Conservation (phyloP, 345 rosid species). For the Raphanus raphanistrum region DNA sequence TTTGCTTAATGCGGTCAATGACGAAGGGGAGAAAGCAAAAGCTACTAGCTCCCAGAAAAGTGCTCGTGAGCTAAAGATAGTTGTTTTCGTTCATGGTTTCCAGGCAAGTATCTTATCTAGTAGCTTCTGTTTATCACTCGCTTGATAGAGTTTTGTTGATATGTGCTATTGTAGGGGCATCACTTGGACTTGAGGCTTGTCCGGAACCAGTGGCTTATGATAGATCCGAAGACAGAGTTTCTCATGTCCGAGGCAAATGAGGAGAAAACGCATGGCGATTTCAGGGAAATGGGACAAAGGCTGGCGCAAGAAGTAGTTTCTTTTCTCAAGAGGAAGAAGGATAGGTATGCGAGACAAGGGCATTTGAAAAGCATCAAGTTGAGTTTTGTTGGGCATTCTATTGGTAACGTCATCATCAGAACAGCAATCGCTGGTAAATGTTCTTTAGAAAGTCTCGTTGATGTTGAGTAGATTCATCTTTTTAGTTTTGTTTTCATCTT, state of each 20-base stretch:
- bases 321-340: slow-evolving; percentile 77
- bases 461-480: not conserved
- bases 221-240: slow-evolving; percentile 83
- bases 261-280: slow-evolving; percentile 89
- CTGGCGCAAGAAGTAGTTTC: slow-evolving; percentile 83
- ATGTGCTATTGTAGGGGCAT: slow-evolving; percentile 62
- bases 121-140: not conserved
- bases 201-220: slow-evolving; percentile 93
- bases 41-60: slow-evolving; percentile 36
- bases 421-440: slow-evolving; percentile 77
- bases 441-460: not conserved
- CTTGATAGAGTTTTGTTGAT: slow-evolving; percentile 1
- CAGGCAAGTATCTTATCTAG: slow-evolving; percentile 56
- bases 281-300: slow-evolving; percentile 91
- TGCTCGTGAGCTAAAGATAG: slow-evolving; percentile 64
- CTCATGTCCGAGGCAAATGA: slow-evolving; percentile 95
- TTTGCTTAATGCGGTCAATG: slow-evolving; percentile 28
- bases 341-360: slow-evolving; percentile 63
- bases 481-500: not conserved
- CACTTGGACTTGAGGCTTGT: slow-evolving; percentile 93
- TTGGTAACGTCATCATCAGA: slow-evolving; percentile 87
- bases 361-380: slow-evolving; percentile 65
- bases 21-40: slow-evolving; percentile 42
- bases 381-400: slow-evolving; percentile 95
- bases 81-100: slow-evolving; percentile 92